Conservation (phyloP, 1,284 basidiomycete genomes). For the Leccinum insolens region DNA sequence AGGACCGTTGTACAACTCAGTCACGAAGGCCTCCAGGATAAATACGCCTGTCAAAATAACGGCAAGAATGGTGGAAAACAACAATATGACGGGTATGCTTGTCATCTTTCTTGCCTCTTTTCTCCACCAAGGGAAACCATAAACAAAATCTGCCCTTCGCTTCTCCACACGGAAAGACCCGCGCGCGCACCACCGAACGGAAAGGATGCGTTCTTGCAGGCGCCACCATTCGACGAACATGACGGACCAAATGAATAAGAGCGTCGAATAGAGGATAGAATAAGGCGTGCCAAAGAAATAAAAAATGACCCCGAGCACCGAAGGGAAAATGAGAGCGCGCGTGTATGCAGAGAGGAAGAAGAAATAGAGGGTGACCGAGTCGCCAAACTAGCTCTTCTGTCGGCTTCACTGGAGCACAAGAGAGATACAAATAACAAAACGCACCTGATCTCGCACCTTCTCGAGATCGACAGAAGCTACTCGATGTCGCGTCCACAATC, state of each 20-base stretch:
- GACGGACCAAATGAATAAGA: conserved; percentile 80
- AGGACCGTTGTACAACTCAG: conserved; percentile 84
- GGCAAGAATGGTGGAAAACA: conserved; percentile 75
- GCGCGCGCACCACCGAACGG: conserved; percentile 79
- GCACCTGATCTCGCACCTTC: conserved; percentile 44
- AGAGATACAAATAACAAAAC: conserved; percentile 1
- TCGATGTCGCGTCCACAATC: conserved; percentile 31
- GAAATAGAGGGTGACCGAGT: conserved; percentile 90
- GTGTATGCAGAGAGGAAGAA: conserved; percentile 87
- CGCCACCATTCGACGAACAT: conserved; percentile 91
- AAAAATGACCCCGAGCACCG: conserved; percentile 59
- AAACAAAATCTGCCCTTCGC: conserved; percentile 67
- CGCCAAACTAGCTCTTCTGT: conserved; percentile 69
- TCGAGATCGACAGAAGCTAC: conserved; percentile 38
- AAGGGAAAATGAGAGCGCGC: conserved; percentile 71
- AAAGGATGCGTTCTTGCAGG: conserved; percentile 77
- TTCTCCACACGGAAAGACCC: conserved; percentile 80
- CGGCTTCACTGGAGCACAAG: neutral
- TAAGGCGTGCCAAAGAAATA: conserved; percentile 73
- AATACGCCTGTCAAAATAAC: conserved; percentile 80
- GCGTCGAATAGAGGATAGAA: conserved; percentile 76
- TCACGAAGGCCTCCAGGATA: conserved; percentile 86
- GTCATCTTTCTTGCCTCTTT: conserved; percentile 76
- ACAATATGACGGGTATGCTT: conserved; percentile 77
- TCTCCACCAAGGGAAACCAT: conserved; percentile 70